These are phyloP conservation scores for Angophora floribunda DNA, from an alignment of 345 rosid genomes.

Conservation along the genomic window DNA sequence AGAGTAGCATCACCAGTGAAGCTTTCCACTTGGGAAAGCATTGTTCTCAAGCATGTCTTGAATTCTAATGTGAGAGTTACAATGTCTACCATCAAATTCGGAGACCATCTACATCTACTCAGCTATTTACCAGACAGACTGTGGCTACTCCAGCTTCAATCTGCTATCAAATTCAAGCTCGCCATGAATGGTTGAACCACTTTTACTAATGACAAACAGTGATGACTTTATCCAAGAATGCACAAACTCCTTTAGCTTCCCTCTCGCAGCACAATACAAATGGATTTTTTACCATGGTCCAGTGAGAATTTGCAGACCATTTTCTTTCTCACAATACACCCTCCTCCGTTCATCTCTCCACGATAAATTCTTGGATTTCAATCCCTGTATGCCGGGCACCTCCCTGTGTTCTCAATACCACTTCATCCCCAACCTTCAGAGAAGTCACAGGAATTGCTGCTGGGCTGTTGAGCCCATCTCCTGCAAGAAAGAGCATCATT, in stretches of 20 bases:
- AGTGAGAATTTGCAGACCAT: not conserved
- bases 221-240: not conserved
- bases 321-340: not conserved
- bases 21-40: not conserved
- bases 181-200: not conserved
- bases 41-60: not conserved
- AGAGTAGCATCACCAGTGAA: not conserved
- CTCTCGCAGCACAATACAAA: not conserved
- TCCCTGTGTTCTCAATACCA: slow-evolving; percentile 56
- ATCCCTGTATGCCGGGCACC: slow-evolving; percentile 87
- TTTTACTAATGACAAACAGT: not conserved
- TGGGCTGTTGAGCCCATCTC: slow-evolving; percentile 14
- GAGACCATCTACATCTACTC: not conserved
- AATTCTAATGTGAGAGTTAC: not conserved
- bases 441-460: slow-evolving; percentile 59
- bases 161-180: not conserved
- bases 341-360: slow-evolving; percentile 40
- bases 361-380: slow-evolving; percentile 75
- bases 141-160: not conserved
- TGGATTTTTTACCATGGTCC: not conserved
- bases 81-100: not conserved
- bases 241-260: not conserved
- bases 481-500: slow-evolving; percentile 17
- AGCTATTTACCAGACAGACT: not conserved
- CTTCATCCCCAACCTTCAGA: slow-evolving; percentile 55